phyloP scores from a whole-genome alignment of 176 grass and related monocot genomes.

The Carex cristatella region DNA sequence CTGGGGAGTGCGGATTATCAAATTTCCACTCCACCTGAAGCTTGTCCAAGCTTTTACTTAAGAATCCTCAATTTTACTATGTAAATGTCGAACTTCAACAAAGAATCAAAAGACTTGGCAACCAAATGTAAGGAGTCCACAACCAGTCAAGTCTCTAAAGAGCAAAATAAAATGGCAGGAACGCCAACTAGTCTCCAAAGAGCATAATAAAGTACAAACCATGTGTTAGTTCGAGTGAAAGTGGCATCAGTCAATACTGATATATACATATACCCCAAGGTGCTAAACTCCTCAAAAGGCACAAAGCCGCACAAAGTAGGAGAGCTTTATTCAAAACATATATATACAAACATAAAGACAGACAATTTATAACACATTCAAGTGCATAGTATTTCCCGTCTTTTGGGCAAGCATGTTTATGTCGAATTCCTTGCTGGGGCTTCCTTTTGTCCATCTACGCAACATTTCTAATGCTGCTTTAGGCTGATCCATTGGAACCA shows the following conservation, averaged over 20 bases:
- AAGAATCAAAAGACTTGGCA: too few species aligned
- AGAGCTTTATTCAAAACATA: neutral
- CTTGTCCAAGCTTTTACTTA: too few species aligned
- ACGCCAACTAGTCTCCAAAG: neutral
- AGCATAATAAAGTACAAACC: neutral
- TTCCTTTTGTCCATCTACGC: slow-evolving; percentile 28
- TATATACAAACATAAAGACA: slow-evolving; percentile 11
- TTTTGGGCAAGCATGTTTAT: slow-evolving; percentile 13
- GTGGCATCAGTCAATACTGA: neutral
- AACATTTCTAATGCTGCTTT: slow-evolving; percentile 37
- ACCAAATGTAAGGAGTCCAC: too few species aligned
- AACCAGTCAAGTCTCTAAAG: too few species aligned
- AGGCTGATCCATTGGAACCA: slow-evolving; percentile 48
- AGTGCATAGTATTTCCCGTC: neutral
- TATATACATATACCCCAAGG: neutral
- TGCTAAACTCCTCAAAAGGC: neutral
- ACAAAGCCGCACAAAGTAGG: neutral
- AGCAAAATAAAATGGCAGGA: neutral
- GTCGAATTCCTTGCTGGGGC: slow-evolving; percentile 2
- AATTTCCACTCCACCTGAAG: too few species aligned
- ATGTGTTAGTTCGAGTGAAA: neutral
- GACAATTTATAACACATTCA: neutral
- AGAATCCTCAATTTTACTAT: too few species aligned
- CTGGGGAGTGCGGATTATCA: too few species aligned
- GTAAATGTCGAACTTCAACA: too few species aligned